Conservation (phyloP, 2,329 filamentous ascomycete species). For the Exophiala spinifera region DNA sequence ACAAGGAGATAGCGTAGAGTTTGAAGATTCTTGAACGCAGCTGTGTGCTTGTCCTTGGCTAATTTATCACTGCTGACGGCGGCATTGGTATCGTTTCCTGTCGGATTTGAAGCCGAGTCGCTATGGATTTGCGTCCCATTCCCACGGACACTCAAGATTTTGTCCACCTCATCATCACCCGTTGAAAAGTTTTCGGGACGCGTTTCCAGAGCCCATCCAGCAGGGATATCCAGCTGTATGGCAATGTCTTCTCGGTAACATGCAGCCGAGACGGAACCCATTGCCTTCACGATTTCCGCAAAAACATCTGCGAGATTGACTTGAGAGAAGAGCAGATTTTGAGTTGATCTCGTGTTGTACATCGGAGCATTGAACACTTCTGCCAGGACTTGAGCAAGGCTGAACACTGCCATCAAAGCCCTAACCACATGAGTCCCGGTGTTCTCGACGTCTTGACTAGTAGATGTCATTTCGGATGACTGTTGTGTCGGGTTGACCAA, state of each 20-base stretch:
- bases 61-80: slow-evolving; percentile 29
- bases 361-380: slow-evolving; percentile 66
- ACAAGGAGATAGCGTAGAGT: slow-evolving; percentile 73
- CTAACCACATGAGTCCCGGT: slow-evolving; percentile 76
- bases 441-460: slow-evolving; percentile 38
- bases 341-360: slow-evolving; percentile 61
- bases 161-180: slow-evolving; percentile 42
- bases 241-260: slow-evolving; percentile 82
- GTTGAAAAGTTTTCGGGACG: slow-evolving; percentile 40
- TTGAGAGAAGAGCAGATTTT: slow-evolving; percentile 64
- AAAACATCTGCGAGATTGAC: slow-evolving; percentile 87
- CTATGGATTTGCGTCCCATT: background rate
- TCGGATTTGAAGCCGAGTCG: slow-evolving; percentile 9
- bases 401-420: slow-evolving; percentile 72
- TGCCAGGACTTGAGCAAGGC: slow-evolving; percentile 70
- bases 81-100: slow-evolving; percentile 18
- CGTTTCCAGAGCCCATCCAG: slow-evolving; percentile 51
- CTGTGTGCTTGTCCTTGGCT: slow-evolving; percentile 34
- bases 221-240: slow-evolving; percentile 69
- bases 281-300: slow-evolving; percentile 64
- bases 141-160: slow-evolving; percentile 30
- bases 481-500: slow-evolving; percentile 47
- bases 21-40: slow-evolving; percentile 70
- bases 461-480: slow-evolving; percentile 18
- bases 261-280: slow-evolving; percentile 74